Base-by-base conservation (phyloP, 2,329 filamentous ascomycete species). In the Penicillium sp. region DNA sequence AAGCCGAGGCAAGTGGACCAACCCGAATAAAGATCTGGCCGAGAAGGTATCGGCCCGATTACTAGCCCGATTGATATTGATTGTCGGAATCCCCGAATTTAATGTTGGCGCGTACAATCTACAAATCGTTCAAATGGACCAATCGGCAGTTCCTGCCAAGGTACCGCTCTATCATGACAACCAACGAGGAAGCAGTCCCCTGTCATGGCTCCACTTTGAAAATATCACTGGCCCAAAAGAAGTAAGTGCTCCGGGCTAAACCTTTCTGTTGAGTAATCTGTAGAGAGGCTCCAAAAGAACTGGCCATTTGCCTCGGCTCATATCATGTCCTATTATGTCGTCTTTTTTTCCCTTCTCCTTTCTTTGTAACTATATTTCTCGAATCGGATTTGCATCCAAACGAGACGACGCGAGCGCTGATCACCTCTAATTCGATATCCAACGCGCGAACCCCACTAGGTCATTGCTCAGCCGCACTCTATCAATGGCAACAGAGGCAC, bases 401-500 rank as follows among this genome's bases (percentile, higher is more conserved):
- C 35, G 19, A 26, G 26, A 26, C 35, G 8, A 39, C n/a, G 9
- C 19, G n/a, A 19, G n/a, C 16, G 35, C 35, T 11, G 35, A 39
- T 39, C 35, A 39, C 4, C n/a, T 37, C 11, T 19, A 19, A 19
- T 19, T 19, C n/a, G 19, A 19, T 19, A 39, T 39, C 16, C 9
- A 33, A 33, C 31, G 13, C 35, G 8, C 35, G 47, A 26, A 49
- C 21, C 47, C 16, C 2, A 22, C 16, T 19, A n/a, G 19, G 29
- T 43, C 35, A 19, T 29, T 5, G 26, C 21, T 37, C 35, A 43
- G 2, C 9, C 13, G 14, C 24, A 48, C n/a, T 27, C 22, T 37
- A 19, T 14, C 35, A 43, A 59, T 58, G 59, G 44, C 52, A 24
- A 54, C 54, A 47, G 63, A 64, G 33, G 43, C 39, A 6, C 50